phyloP scores from a whole-genome alignment of 176 grass and related monocot species.

The Aegilops sharonensis region DNA sequence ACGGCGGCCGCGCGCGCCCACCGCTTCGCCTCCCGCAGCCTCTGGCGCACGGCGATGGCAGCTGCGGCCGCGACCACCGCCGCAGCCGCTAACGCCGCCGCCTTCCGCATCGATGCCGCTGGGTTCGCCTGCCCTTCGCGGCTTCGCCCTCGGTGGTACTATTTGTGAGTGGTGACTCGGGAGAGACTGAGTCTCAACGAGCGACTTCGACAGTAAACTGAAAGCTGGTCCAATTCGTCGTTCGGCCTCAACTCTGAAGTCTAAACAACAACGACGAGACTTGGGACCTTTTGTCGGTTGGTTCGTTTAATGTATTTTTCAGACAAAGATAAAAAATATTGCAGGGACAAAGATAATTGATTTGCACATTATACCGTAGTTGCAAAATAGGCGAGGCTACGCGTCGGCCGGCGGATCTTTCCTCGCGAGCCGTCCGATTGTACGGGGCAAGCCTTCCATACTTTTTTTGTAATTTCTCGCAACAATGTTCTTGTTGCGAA shows the following conservation, averaged over 20 bases:
- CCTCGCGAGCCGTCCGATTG: too few relatives aligned
- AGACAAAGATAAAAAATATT: too few relatives aligned
- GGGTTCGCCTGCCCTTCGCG: not conserved
- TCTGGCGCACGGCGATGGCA: conserved; percentile 24
- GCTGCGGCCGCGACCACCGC: conserved; percentile 18
- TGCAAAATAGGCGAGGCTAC: too few relatives aligned
- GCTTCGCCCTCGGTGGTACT: not conserved
- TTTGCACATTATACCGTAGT: too few relatives aligned
- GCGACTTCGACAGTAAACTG: not conserved
- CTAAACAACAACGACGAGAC: too few relatives aligned
- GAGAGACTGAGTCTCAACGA: not conserved
- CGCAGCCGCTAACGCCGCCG: conserved; percentile 28
- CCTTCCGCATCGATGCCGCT: conserved; percentile 39
- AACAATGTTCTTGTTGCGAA: too few relatives aligned
- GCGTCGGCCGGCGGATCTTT: too few relatives aligned
- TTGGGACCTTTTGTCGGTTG: too few relatives aligned
- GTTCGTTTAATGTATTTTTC: too few relatives aligned
- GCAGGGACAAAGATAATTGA: too few relatives aligned
- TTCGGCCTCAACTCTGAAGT: not conserved
- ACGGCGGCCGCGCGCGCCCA: conserved; percentile 38
- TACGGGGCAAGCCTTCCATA: too few relatives aligned
- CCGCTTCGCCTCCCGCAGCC: conserved; percentile 39
- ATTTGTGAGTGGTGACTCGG: not conserved
- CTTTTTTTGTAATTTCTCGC: too few relatives aligned
- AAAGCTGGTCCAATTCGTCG: not conserved